phyloP scores from a whole-genome alignment of 306 rosid genomes.

The Cucumis sativus region Cucumber_9930_V3 NC_026657.2:37161001-37161500 shows the following conservation, averaged over 20 bases:
- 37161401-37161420: not conserved
- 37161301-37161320: too few relatives aligned
- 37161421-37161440: not conserved
- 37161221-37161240: too few relatives aligned
- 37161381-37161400: not conserved
- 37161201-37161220: not conserved
- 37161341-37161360: too few relatives aligned
- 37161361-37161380: too few relatives aligned
- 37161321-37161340: too few relatives aligned
- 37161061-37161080: conserved; percentile 59
- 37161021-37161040: not conserved
- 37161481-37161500: not conserved
- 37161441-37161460: not conserved
- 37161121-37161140: conserved; percentile 62
- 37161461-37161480: not conserved
- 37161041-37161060: conserved; percentile 40
- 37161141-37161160: conserved; percentile 54
- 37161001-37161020: not conserved
- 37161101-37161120: conserved; percentile 75
- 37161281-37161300: too few relatives aligned
- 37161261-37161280: too few relatives aligned
- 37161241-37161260: too few relatives aligned
- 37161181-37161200: conserved; percentile 41
- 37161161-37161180: conserved; percentile 54
- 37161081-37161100: conserved; percentile 67